These are phyloP conservation scores for Penicillium fimorum DNA, from an alignment of 495 filamentous ascomycete genomes.

Conservation along the genomic window DNA sequence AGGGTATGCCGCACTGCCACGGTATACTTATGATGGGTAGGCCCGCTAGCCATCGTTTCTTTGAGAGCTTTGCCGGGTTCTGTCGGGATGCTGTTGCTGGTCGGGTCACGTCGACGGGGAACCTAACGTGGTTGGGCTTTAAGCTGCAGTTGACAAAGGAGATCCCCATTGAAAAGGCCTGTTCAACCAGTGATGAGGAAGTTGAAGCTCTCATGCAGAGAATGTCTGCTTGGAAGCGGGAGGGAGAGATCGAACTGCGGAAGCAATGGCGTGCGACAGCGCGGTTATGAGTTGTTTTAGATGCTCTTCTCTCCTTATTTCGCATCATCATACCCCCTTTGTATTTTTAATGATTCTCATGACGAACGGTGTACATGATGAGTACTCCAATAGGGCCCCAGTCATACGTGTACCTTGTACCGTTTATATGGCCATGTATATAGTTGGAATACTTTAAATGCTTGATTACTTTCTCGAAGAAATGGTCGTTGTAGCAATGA, in stretches of 20 bases:
- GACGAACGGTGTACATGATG: background rate
- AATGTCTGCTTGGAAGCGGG: conserved; percentile 44
- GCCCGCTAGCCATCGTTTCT: conserved; percentile 48
- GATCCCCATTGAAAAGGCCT: conserved; percentile 52
- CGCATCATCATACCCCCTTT: background rate
- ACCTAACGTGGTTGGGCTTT: conserved; percentile 49
- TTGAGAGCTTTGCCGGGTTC: conserved; percentile 59
- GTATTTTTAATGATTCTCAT: background rate
- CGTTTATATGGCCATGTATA: background rate
- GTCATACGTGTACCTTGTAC: background rate
- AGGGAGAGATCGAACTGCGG: conserved; percentile 42
- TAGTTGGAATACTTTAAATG: conserved; percentile 2
- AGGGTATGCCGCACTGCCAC: conserved; percentile 91
- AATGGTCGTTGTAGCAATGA: background rate
- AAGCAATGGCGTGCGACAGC: conserved; percentile 40
- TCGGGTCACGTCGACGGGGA: conserved; percentile 22
- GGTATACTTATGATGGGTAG: conserved; percentile 58
- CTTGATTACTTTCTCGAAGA: background rate
- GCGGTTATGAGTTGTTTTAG: conserved; percentile 40
- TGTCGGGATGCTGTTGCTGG: conserved; percentile 39
- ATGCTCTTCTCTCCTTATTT: background rate
- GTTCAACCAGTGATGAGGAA: conserved; percentile 52
- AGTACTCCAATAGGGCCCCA: background rate
- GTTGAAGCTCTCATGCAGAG: conserved; percentile 48
- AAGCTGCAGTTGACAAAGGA: conserved; percentile 52